phyloP scores from a whole-genome alignment of 768 basidiomycete species.

The Boletales sp. region DNA sequence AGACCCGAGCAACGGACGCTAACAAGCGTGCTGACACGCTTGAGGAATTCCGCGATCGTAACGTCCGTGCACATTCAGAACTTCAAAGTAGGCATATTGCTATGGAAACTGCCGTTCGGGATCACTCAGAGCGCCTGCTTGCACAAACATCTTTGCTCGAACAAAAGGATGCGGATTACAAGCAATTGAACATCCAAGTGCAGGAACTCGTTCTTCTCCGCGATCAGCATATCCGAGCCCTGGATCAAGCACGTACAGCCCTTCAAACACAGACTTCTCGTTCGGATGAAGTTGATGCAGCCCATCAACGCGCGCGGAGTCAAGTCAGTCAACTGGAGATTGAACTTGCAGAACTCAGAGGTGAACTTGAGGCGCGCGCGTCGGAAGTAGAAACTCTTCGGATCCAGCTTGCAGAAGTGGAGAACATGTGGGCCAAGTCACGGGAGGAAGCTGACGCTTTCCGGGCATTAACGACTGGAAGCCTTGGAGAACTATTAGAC shows the following conservation, averaged over 20 bases:
- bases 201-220: slow-evolving; percentile 67
- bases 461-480: slow-evolving; percentile 79
- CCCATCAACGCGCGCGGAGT: slow-evolving; percentile 67
- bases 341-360: slow-evolving; percentile 74
- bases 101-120: slow-evolving; percentile 65
- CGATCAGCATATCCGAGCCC: slow-evolving; percentile 82
- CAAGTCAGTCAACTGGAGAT: slow-evolving; percentile 68
- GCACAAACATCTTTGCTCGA: slow-evolving; percentile 70
- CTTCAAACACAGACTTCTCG: slow-evolving; percentile 73
- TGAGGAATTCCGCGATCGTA: slow-evolving; percentile 64
- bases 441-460: slow-evolving; percentile 92
- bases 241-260: slow-evolving; percentile 82
- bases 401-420: slow-evolving; percentile 68
- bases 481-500: slow-evolving; percentile 83
- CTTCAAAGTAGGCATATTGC: slow-evolving; percentile 61
- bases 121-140: slow-evolving; percentile 72
- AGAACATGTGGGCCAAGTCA: slow-evolving; percentile 89
- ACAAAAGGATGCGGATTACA: slow-evolving; percentile 76
- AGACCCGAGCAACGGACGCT: slow-evolving; percentile 72
- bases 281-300: slow-evolving; percentile 72
- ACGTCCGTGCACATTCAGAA: slow-evolving; percentile 60
- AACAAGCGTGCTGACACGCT: slow-evolving; percentile 70
- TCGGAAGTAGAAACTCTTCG: slow-evolving; percentile 71
- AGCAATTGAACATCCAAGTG: slow-evolving; percentile 58
- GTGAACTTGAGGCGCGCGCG: slow-evolving; percentile 74